Percentiles rank a stretch among this genome's conserved stretches.
Evolutionary conservation across 192 early-diverging fungal genomes (phyloP).

Genomic region (Glomus cerebriforme): DNA sequence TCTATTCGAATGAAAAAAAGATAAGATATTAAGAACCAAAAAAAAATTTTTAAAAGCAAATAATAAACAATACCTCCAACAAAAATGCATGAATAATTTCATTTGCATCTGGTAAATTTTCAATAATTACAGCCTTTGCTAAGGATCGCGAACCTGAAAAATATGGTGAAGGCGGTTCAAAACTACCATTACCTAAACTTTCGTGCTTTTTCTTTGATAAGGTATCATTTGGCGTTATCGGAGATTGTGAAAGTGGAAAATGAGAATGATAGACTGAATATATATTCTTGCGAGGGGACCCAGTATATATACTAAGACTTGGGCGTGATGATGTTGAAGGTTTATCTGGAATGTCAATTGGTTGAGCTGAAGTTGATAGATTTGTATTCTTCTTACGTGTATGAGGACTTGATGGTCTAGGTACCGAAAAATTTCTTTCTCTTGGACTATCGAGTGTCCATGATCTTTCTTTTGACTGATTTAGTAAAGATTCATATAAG

Average conservation of each 20-base stretch:
- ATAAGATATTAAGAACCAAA: neutral
- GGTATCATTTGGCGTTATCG: conserved; percentile 41
- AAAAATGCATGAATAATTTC: conserved; percentile 39
- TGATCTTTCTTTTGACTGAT: conserved; percentile 15
- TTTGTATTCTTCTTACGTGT: conserved; percentile 6
- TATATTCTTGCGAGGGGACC: conserved; percentile 25
- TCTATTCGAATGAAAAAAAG: neutral
- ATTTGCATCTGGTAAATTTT: conserved; percentile 41
- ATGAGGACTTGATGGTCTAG: neutral
- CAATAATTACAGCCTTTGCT: conserved; percentile 46
- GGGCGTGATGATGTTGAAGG: conserved; percentile 3
- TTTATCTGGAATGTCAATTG: neutral
- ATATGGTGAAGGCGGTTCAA: conserved; percentile 30
- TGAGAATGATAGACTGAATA: neutral
- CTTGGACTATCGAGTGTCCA: neutral
- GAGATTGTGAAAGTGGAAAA: neutral
- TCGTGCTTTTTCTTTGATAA: conserved; percentile 42
- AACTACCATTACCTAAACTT: conserved; percentile 32
- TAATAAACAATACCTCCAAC: conserved; percentile 38
- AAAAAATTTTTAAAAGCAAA: neutral
- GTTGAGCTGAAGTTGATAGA: neutral
- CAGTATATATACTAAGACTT: conserved; percentile 23
- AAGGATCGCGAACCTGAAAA: conserved; percentile 36
- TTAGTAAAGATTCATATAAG: neutral
- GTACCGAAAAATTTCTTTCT: neutral